phyloP scores from a whole-genome alignment of 495 filamentous ascomycete species.

The Neurospora sp. region DNA sequence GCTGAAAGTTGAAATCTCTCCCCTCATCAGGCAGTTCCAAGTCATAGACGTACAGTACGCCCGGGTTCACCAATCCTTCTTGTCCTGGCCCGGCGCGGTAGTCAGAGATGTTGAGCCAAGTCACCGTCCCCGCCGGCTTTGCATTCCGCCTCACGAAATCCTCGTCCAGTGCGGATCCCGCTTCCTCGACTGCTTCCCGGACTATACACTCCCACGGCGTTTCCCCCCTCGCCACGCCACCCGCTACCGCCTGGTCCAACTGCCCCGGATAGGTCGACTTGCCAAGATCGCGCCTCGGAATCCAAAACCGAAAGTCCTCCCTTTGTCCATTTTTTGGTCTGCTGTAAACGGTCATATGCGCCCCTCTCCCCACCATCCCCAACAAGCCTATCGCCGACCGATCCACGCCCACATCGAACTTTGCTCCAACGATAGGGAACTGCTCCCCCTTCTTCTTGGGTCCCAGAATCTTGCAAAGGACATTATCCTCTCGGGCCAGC shows the following conservation, averaged over 20 bases:
- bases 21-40: constrained; percentile 25
- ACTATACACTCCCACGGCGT: constrained; percentile 40
- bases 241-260: constrained; percentile 48
- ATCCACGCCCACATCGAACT: neutral
- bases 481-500: neutral
- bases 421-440: neutral
- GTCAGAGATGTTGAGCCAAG: constrained; percentile 29
- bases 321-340: neutral
- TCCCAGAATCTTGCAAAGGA: neutral
- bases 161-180: constrained; percentile 24
- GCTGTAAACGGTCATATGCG: constrained; percentile 40
- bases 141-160: constrained; percentile 20
- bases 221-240: constrained; percentile 35
- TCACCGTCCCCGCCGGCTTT: constrained; percentile 27
- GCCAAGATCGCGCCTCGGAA: constrained; percentile 32
- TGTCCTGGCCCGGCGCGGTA: constrained; percentile 42
- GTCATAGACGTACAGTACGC: constrained; percentile 41
- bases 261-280: constrained; percentile 41
- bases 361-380: constrained; percentile 39
- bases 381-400: constrained; percentile 21
- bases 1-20: constrained; percentile 25
- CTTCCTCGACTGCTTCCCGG: constrained; percentile 46
- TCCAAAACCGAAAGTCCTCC: constrained; percentile 30
- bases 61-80: constrained; percentile 30
- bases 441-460: neutral